Evolutionary conservation across 192 early-diverging fungal genomes (phyloP).

Genomic region (Rhizophlyctis rosea): DNA sequence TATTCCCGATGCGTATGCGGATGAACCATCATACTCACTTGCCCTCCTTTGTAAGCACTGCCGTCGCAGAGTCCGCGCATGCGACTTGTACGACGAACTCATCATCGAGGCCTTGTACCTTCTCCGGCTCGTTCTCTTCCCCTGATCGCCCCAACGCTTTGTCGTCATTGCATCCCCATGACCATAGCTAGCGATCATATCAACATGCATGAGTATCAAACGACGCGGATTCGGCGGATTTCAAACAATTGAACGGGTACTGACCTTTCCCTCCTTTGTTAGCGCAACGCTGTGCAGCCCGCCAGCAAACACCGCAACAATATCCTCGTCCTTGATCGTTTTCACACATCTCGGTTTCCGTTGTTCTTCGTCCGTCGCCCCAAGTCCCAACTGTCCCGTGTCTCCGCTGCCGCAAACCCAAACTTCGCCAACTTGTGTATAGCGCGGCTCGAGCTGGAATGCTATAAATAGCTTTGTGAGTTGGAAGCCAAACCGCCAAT

Average conservation of each 20-base stretch:
- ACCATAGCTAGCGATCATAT: conserved; percentile 61
- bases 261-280: conserved; percentile 67
- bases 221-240: neutral
- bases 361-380: conserved; percentile 74
- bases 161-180: conserved; percentile 97
- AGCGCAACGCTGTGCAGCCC: conserved; percentile 87
- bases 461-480: neutral
- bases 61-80: conserved; percentile 80
- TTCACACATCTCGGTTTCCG: conserved; percentile 69
- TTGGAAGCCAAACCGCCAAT: too few species aligned
- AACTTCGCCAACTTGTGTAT: conserved; percentile 53
- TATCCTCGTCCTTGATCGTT: conserved; percentile 64
- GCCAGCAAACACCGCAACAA: conserved; percentile 79
- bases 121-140: conserved; percentile 64
- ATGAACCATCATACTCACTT: conserved; percentile 36
- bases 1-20: too few species aligned
- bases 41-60: conserved; percentile 75
- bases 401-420: conserved; percentile 88
- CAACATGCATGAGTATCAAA: neutral
- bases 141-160: conserved; percentile 70
- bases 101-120: conserved; percentile 64
- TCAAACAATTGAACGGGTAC: neutral
- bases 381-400: conserved; percentile 87
- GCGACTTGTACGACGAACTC: conserved; percentile 71
- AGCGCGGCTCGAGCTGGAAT: too few species aligned